These are phyloP conservation scores for Microthlaspi erraticum DNA, from an alignment of 345 rosid genomes.

Conservation along the genomic window DNA sequence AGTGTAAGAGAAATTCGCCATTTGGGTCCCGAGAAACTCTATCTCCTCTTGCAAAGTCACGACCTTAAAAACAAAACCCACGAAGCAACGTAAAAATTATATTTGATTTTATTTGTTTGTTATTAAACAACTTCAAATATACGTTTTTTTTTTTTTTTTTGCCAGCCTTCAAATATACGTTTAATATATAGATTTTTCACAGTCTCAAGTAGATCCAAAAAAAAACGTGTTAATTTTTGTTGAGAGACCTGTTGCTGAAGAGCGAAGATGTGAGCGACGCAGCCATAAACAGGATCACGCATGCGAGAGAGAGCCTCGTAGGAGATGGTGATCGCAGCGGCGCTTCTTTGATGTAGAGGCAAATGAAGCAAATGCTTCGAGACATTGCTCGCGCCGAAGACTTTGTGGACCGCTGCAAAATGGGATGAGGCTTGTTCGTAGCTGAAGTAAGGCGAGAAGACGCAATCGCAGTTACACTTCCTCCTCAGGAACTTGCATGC, in stretches of 20 bases:
- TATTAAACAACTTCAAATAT: no score
- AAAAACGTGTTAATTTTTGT: neutral
- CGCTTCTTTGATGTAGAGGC: slow-evolving; percentile 54
- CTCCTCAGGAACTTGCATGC: slow-evolving; percentile 71
- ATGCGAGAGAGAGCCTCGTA: slow-evolving; percentile 67
- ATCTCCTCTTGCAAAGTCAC: slow-evolving; percentile 42
- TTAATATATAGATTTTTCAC: no score
- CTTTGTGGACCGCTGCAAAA: slow-evolving; percentile 67
- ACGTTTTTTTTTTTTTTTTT: neutral
- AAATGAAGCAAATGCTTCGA: slow-evolving; percentile 59
- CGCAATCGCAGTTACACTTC: slow-evolving; percentile 59
- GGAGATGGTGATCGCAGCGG: slow-evolving; percentile 60
- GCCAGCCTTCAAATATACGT: no score
- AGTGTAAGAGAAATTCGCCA: slow-evolving; percentile 28
- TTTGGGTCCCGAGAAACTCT: slow-evolving; percentile 34
- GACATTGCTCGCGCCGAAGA: slow-evolving; percentile 68
- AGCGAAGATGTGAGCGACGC: slow-evolving; percentile 65
- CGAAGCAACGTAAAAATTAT: neutral
- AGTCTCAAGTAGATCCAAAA: neutral
- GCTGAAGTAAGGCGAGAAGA: slow-evolving; percentile 59
- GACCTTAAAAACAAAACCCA: slow-evolving; percentile 28
- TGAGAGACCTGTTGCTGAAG: slow-evolving; percentile 62
- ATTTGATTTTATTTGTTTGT: neutral
- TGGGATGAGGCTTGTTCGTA: slow-evolving; percentile 61
- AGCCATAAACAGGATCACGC: slow-evolving; percentile 65